phyloP scores from a whole-genome alignment of 371 early-diverging fungal genomes.

The Rhizomucor pusillus region DNA sequence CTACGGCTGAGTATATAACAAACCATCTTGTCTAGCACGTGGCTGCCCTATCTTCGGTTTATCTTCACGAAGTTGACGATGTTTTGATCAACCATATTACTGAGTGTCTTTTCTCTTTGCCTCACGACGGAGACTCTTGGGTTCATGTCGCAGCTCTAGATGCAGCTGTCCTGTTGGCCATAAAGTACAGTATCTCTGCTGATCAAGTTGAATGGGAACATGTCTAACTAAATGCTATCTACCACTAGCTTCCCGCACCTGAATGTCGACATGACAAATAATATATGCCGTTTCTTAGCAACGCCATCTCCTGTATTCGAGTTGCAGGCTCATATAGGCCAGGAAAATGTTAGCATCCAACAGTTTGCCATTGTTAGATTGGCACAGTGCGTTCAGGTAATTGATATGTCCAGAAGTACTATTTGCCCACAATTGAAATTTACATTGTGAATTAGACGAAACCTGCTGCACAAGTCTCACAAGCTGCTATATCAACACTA shows the following conservation, averaged over 20 bases:
- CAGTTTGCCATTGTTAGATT: slow-evolving; percentile 55
- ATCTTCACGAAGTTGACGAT: slow-evolving; percentile 66
- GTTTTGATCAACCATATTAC: slow-evolving; percentile 53
- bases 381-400: slow-evolving; percentile 58
- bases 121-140: slow-evolving; percentile 47
- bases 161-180: slow-evolving; percentile 53
- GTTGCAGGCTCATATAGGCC: slow-evolving; percentile 19
- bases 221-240: not conserved
- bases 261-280: slow-evolving; percentile 49
- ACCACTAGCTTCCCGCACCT: slow-evolving; percentile 48
- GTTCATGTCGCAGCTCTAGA: slow-evolving; percentile 58
- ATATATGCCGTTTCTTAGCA: slow-evolving; percentile 58
- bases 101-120: slow-evolving; percentile 50
- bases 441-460: slow-evolving; percentile 19
- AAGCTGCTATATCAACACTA: slow-evolving; percentile 53
- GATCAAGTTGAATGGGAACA: not conserved
- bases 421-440: not conserved
- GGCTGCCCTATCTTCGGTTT: slow-evolving; percentile 53
- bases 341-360: slow-evolving; percentile 35
- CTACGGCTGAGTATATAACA: not conserved
- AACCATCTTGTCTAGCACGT: slow-evolving; percentile 44
- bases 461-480: slow-evolving; percentile 33
- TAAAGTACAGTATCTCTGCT: too few species aligned
- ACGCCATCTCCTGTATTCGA: slow-evolving; percentile 65
- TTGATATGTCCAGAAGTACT: not conserved